Base-by-base conservation (phyloP, 495 filamentous ascomycete genomes). In the Oidiodendron maius region DNA sequence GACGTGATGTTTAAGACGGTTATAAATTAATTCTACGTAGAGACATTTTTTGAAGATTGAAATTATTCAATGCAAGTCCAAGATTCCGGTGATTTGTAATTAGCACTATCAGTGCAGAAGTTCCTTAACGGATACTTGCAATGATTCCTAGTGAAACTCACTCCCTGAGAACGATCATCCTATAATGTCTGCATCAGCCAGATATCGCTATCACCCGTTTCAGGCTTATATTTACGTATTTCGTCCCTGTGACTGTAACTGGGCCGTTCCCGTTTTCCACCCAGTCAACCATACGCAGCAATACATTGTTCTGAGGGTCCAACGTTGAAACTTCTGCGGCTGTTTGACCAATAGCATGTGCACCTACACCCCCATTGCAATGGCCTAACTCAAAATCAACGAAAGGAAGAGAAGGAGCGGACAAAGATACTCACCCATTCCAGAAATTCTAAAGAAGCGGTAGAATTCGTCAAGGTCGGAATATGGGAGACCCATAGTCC, bases 371-470 rank as follows among this genome's bases (percentile, higher is more conserved):
- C 8, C 30, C 44, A 24, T 23, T 3, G 37, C 60, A 62, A 37
- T 64, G 60, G 13, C 10, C 13, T 13, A n/a, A n/a, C 15, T 18
- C 11, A 11, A 2, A 18, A 40, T 40, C 13, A 15, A 10, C 10
- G 6, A 17, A 15, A 17, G 37, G 21, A 2, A n/a, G n/a, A 13
- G 21, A 40, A n/a, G 10, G 11, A 15, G 13, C 10, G 13, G 13
- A 40, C 12, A n/a, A 40, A 10, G 10, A 2, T 18, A 40, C 13
- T 13, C 13, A 18, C 51, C 59, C 68, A 78, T 76, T 2, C 79
- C 80, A 21, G 72, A 71, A 48, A 82, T 74, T 4, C 68, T 64
- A 64, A 82, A 84, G 61, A 76, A 78, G 50, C 79, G 71, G 41
- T 81, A 79, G 58, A 82, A 83, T 1, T 68, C 64, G 52, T 84